phyloP scores from a whole-genome alignment of 2,329 filamentous ascomycete genomes.

The Aureobasidium mangrovei region DNA sequence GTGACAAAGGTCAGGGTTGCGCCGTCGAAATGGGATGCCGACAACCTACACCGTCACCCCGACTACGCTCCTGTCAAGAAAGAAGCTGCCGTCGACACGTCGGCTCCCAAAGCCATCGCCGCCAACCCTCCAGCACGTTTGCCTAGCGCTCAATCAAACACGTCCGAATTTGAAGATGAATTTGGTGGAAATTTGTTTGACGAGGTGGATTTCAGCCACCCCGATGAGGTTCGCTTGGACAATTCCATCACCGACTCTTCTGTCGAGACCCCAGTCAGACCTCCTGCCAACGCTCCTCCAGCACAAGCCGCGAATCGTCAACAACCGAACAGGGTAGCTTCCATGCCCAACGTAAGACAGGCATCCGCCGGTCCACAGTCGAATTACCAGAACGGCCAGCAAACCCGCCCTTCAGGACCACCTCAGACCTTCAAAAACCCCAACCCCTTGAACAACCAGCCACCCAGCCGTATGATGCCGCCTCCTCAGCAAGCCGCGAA shows the following conservation, averaged over 20 bases:
- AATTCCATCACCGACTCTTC: constrained; percentile 20
- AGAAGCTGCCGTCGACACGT: constrained; percentile 30
- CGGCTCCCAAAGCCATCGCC: constrained; percentile 13
- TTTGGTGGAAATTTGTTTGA: constrained; percentile 48
- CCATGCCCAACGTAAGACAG: constrained; percentile 21
- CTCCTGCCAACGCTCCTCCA: constrained; percentile 14
- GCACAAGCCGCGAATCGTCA: constrained; percentile 19
- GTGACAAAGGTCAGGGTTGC: constrained; percentile 82
- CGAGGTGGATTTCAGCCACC: constrained; percentile 53
- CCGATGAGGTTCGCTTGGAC: constrained; percentile 63
- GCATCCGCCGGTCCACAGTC: constrained; percentile 13
- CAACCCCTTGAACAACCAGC: constrained; percentile 23
- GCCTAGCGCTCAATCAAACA: constrained; percentile 27
- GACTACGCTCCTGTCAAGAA: constrained; percentile 59
- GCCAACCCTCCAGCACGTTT: constrained; percentile 17
- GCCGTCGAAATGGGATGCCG: constrained; percentile 68
- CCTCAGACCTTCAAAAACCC: constrained; percentile 20
- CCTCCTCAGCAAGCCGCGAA: constrained; percentile 15
- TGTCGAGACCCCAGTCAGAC: constrained; percentile 18
- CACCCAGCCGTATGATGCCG: constrained; percentile 15
- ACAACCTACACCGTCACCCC: constrained; percentile 71
- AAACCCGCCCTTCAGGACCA: constrained; percentile 21
- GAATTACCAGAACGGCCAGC: constrained; percentile 19
- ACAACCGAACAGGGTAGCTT: constrained; percentile 21
- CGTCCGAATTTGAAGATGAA: constrained; percentile 44